Evolutionary conservation across 2,329 filamentous ascomycete species (phyloP), one percentile per base, ranked within the genome.

Genomic region (Colletotrichum lindemuthianum): DNA sequence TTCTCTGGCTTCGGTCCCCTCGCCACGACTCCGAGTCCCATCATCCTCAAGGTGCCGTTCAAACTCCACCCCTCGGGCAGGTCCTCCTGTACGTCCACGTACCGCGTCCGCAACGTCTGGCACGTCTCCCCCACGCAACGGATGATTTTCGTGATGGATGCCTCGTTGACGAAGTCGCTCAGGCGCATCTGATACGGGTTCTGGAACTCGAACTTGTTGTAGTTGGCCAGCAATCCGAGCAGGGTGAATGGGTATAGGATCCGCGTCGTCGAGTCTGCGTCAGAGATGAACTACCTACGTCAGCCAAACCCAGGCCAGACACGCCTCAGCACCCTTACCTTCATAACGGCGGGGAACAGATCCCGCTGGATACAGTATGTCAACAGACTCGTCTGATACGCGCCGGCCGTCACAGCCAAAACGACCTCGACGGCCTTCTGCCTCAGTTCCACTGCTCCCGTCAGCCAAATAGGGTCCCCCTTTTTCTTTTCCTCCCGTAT

Each of bases 121-220:
- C 92, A 97, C 0, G 91, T 89, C 60, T 86, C 81, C 2, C 93
- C 93, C 24, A 97, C 86, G 61, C 90, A 91, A 53, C 83, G 82
- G 48, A 97, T 88, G 68, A 97, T 92, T 72, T 92, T 92, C 65
- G 90, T 86, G 71, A 98, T 97, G 2, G 91, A 90, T 0, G 85
- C 82, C 73, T 98, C 94, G 73, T 99, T 97, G 72, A 97, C 93
- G 77, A 98, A 98, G 76, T 98, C 94, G 71, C 95, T 93, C 13
- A 99, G 85, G 34, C 95, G 91, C 67, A 96, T 82, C 71, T 96
- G 91, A 72, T 99, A 99, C 0, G 95, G 95, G 71, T 99, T 99
- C 75, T 97, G 94, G 61, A 96, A 95, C 77, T 99, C 96, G 73
- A 99, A 99, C 77, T 98, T 99, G 85, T 99, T 98, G 84, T 98